phyloP scores from a whole-genome alignment of 768 basidiomycete species.

The Macrolepiota fuliginosa region DNA sequence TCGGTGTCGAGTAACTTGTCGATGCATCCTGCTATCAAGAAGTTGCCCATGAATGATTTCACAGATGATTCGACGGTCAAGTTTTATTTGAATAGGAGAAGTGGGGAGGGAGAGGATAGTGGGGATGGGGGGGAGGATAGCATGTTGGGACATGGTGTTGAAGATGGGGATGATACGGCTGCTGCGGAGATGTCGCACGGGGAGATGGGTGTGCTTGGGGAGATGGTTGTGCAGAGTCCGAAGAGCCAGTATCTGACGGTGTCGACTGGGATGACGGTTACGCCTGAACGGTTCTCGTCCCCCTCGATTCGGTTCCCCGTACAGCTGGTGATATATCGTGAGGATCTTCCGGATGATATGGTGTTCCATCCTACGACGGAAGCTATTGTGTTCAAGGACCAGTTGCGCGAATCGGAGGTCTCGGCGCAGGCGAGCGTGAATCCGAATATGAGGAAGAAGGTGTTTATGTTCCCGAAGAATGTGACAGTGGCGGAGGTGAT shows the following conservation, averaged over 20 bases:
- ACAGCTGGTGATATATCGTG: constrained; percentile 83
- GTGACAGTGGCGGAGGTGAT: constrained; percentile 96
- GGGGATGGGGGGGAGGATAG: constrained; percentile 31
- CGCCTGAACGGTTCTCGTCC: constrained; percentile 75
- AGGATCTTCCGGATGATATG: constrained; percentile 93
- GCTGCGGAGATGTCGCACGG: constrained; percentile 34
- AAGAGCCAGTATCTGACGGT: constrained; percentile 43
- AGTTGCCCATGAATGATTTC: constrained; percentile 95
- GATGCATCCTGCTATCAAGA: constrained; percentile 93
- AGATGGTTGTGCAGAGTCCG: constrained; percentile 23
- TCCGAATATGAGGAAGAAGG: constrained; percentile 65
- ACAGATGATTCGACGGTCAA: constrained; percentile 97
- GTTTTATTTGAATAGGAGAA: constrained; percentile 83
- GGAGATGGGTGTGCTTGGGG: constrained; percentile 2
- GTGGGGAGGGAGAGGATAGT: constrained; percentile 25
- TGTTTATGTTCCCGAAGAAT: constrained; percentile 92
- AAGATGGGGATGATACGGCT: constrained; percentile 42
- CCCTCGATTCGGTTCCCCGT: constrained; percentile 84
- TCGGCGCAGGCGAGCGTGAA: constrained; percentile 52
- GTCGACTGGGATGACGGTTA: constrained; percentile 31
- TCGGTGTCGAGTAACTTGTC: constrained; percentile 91
- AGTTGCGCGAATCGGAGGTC: constrained; percentile 53
- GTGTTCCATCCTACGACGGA: constrained; percentile 91
- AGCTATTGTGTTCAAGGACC: constrained; percentile 86
- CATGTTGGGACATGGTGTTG: constrained; percentile 24